Evolutionary conservation across 495 filamentous ascomycete species (phyloP), one percentile per base, ranked within the genome.

Genomic region (Penicillium angulare): DNA sequence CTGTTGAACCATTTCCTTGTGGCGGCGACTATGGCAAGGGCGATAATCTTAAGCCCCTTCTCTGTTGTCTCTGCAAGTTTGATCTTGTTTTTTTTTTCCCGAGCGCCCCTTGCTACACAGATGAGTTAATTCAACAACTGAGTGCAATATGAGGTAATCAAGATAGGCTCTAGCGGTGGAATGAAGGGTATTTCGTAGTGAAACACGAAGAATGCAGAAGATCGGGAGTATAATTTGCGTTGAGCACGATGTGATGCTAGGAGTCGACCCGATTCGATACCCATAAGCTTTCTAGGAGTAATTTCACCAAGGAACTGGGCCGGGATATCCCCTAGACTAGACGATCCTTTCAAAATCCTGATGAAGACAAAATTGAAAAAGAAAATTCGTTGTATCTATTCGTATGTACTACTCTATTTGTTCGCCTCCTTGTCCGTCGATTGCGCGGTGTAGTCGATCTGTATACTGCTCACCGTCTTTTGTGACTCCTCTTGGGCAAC

Each of bases 401-500:
- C n/a, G n/a, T n/a, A n/a, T n/a, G n/a, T n/a, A n/a, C 21, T 12
- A 24, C 12, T 3, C 21, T 41, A 24, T 41, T 24, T 40, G 21
- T 24, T n/a, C 5, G 2, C n/a, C n/a, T n/a, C n/a, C n/a, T 12
- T 24, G 10, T 20, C 5, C 38, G 12, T 12, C 13, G 21, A 5
- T 4, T 39, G 36, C 21, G 41, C 26, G 41, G 24, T 44, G 41
- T 44, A 44, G 42, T 59, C 55, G 52, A 53, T 45, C 35, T 53
- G 50, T 53, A 41, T 12, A 16, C 9, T 20, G 20, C 53, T 61
- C 61, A 65, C 62, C 62, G 62, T 65, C 62, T 65, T 63, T 65
- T 65, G 48, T 34, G 45, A 41, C 27, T 42, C 20, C 26, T 47
- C n/a, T 53, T 24, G 45, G 54, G 43, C 49, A 34, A 61, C 33